These are phyloP conservation scores for Myriangium duriaei DNA, from an alignment of 2,329 filamentous ascomycete genomes.

Conservation along the genomic window DNA sequence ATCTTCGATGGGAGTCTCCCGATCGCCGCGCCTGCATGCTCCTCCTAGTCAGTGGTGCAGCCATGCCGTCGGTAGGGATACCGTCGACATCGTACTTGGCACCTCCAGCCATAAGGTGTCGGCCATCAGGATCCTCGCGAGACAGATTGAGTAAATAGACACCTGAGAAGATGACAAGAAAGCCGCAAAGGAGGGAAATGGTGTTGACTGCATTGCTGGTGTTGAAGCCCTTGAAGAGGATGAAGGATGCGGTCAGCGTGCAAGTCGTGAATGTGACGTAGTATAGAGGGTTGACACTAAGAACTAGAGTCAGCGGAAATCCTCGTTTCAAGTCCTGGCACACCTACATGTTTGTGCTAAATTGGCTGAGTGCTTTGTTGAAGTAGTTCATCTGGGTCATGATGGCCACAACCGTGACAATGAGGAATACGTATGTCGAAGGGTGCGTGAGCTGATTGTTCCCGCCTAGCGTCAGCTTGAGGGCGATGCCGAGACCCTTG, in stretches of 20 bases:
- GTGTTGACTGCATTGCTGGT: constrained; percentile 86
- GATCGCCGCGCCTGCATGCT: constrained; percentile 87
- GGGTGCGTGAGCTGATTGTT: constrained; percentile 93
- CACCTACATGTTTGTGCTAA: constrained; percentile 89
- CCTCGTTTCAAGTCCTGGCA: neutral
- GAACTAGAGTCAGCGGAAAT: neutral
- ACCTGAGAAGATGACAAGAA: constrained; percentile 87
- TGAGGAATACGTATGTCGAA: constrained; percentile 94
- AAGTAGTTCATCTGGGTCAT: constrained; percentile 99
- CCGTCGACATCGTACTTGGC: constrained; percentile 48
- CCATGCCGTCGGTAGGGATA: constrained; percentile 82
- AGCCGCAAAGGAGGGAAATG: constrained; percentile 81
- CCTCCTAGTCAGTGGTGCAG: constrained; percentile 75
- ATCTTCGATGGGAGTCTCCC: constrained; percentile 36
- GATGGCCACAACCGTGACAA: constrained; percentile 85
- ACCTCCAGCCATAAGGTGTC: constrained; percentile 40
- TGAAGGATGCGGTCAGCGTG: constrained; percentile 87
- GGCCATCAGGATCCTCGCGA: constrained; percentile 74
- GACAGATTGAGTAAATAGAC: constrained; percentile 97
- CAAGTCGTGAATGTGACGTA: constrained; percentile 96
- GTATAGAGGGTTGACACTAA: constrained; percentile 85
- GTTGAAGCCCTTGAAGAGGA: constrained; percentile 92
- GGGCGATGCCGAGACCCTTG: constrained; percentile 93
- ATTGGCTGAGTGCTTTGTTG: constrained; percentile 94
- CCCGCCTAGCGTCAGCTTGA: constrained; percentile 86